Evolutionary conservation across 306 rosid genomes (phyloP), one percentile per base, ranked within the genome.

Genomic region (Cucurbita maxima): DNA sequence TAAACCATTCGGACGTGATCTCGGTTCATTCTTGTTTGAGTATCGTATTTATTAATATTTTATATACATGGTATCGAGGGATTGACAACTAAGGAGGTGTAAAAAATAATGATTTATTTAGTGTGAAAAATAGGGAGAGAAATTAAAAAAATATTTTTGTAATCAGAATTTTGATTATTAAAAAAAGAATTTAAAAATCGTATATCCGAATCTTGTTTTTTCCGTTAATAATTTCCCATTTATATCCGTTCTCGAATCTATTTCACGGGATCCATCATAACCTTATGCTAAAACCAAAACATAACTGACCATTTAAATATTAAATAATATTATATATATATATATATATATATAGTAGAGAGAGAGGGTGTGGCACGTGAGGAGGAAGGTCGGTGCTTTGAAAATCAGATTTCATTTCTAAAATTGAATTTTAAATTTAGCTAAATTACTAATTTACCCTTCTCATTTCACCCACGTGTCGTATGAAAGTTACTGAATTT

Each of bases 331-430:
- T 30, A 30, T 30, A 30, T 30, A 30, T 30, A 30, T 30, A 30
- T 30, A 30, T 30, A 30, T 30, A 30, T 30, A 2, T 30, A 30
- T 30, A 30, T 30, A n/a, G n/a, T 0, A 1, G 1, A 16, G 36
- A 41, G 53, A 41, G 53, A 18, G 72, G 10, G 38, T 18, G 53
- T 67, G 72, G 72, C 72, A 67, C 72, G 72, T 67, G 72, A 67
- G 38, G 3, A 63, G 16, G 7, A 66, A 12, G 18, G 54, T 44
- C 72, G 72, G 72, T 67, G 72, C 55, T 67, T 44, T 67, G 6
- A 20, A 67, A 67, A 2, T 19, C 6, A 11, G 38, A 20, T 45
- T 67, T 66, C 4, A 6, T 19, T 43, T 41, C 8, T 25, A 25
- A 25, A 25, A 25, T 63, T 2, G 8, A 61, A 34, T 13, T 10